Evolutionary conservation across 352 stramenopile genomes (phyloP).

Genomic region (Phytophthora pisi): DNA sequence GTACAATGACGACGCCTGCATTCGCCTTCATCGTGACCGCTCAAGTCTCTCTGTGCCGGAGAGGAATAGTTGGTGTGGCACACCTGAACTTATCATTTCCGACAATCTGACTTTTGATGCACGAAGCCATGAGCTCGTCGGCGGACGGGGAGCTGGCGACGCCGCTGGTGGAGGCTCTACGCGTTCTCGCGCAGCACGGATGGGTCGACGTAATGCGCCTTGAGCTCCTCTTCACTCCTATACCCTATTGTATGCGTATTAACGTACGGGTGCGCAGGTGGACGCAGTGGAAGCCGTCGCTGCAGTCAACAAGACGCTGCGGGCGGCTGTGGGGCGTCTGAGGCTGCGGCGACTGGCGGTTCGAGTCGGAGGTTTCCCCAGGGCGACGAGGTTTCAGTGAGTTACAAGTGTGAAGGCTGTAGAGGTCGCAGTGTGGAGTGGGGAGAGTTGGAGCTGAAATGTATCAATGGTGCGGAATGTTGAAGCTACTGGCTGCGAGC

Average conservation of each 20-base stretch:
- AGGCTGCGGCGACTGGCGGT: conserved; percentile 41
- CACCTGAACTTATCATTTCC: neutral
- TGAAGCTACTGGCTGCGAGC: conserved; percentile 49
- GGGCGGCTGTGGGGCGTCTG: conserved; percentile 16
- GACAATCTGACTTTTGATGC: conserved; percentile 4
- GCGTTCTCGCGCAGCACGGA: conserved; percentile 38
- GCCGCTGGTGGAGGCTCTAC: conserved; percentile 28
- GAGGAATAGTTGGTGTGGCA: neutral
- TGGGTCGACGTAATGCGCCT: conserved; percentile 50
- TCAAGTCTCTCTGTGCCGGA: neutral
- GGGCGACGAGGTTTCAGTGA: conserved; percentile 36
- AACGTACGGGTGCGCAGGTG: conserved; percentile 25
- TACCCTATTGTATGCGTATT: conserved; percentile 1
- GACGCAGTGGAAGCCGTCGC: conserved; percentile 42
- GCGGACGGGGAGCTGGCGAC: conserved; percentile 1
- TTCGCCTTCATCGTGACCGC: conserved; percentile 60
- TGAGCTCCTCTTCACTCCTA: neutral
- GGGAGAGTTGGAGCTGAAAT: neutral
- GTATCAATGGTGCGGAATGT: neutral
- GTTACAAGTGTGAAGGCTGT: neutral
- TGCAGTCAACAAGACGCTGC: conserved; percentile 28
- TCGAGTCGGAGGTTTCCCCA: conserved; percentile 36
- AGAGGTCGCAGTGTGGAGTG: neutral
- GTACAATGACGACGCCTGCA: conserved; percentile 60
- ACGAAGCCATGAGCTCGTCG: conserved; percentile 15